Evolutionary conservation across 2,329 filamentous ascomycete species (phyloP).

Genomic region (Neonectria magnoliae): DNA sequence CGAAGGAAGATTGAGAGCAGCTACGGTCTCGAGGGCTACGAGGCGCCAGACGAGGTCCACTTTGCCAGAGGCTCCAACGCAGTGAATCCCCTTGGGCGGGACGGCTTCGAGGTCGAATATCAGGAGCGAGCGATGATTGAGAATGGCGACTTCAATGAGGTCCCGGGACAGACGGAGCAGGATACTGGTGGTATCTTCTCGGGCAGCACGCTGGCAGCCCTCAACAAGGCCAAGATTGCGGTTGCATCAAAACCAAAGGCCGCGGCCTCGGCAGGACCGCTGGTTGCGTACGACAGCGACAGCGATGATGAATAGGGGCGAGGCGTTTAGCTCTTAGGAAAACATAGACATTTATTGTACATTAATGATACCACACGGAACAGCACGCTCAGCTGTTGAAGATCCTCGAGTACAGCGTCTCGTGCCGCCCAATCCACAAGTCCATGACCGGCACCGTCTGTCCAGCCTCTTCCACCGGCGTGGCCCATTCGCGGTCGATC

Average conservation of each 20-base stretch:
- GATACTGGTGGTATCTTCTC: constrained; percentile 77
- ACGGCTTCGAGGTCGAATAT: constrained; percentile 71
- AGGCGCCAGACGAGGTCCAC: constrained; percentile 94
- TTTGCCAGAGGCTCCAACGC: constrained; percentile 81
- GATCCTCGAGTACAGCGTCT: constrained; percentile 84
- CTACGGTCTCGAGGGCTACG: constrained; percentile 90
- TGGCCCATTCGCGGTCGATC: constrained; percentile 69
- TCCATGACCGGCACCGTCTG: constrained; percentile 83
- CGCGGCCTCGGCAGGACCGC: constrained; percentile 69
- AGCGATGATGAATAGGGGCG: constrained; percentile 71
- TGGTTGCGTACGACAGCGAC: constrained; percentile 92
- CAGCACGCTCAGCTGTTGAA: constrained; percentile 74
- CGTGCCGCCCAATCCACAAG: constrained; percentile 84
- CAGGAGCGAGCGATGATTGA: constrained; percentile 69
- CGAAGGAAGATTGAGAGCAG: constrained; percentile 87
- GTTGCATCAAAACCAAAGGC: constrained; percentile 65
- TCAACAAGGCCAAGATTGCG: constrained; percentile 68
- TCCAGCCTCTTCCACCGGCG: constrained; percentile 71
- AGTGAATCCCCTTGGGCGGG: constrained; percentile 66
- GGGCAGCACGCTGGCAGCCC: constrained; percentile 80
- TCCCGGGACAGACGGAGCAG: constrained; percentile 44
- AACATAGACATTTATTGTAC: constrained; percentile 42
- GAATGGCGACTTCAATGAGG: constrained; percentile 60
- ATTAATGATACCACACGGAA: constrained; percentile 46
- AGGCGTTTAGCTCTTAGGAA: constrained; percentile 39